Conservation (phyloP, 169 alveolate genomes). For the Plasmodium vivax region DNA sequence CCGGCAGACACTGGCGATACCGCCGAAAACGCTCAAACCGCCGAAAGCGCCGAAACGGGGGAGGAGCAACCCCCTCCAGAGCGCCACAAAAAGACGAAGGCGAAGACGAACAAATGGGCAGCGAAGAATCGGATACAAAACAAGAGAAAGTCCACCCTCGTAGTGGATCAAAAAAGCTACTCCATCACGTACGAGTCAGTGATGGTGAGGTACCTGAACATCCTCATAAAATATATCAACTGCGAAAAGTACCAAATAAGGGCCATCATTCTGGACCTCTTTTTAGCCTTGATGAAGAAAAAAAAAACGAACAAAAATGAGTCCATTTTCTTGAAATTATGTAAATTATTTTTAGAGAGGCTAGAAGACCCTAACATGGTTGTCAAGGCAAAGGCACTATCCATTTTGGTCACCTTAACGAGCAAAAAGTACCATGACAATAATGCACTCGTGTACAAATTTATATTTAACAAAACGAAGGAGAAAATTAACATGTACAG, state of each 20-base stretch:
- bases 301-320: slow-evolving; percentile 62
- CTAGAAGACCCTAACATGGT: slow-evolving; percentile 57
- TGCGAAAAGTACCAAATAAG: slow-evolving; percentile 65
- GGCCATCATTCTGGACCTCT: slow-evolving; percentile 26
- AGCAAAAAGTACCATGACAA: slow-evolving; percentile 26
- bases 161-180: slow-evolving; percentile 35
- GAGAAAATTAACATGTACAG: slow-evolving; percentile 66
- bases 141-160: slow-evolving; percentile 11
- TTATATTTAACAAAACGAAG: slow-evolving; percentile 61
- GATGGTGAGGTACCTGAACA: slow-evolving; percentile 50
- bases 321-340: slow-evolving; percentile 35
- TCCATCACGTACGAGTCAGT: slow-evolving; percentile 35
- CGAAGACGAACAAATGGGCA: neutral
- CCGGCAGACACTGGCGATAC: neutral
- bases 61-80: neutral
- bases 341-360: slow-evolving; percentile 47
- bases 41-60: neutral
- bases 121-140: neutral
- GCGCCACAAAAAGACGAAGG: neutral
- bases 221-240: slow-evolving; percentile 37
- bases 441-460: slow-evolving; percentile 27
- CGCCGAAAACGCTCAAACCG: neutral
- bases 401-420: slow-evolving; percentile 33
- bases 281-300: slow-evolving; percentile 48
- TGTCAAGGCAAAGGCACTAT: slow-evolving; percentile 61